Base-by-base conservation (phyloP, 202 grass and related monocot species). In the Panicum virgatum region DNA sequence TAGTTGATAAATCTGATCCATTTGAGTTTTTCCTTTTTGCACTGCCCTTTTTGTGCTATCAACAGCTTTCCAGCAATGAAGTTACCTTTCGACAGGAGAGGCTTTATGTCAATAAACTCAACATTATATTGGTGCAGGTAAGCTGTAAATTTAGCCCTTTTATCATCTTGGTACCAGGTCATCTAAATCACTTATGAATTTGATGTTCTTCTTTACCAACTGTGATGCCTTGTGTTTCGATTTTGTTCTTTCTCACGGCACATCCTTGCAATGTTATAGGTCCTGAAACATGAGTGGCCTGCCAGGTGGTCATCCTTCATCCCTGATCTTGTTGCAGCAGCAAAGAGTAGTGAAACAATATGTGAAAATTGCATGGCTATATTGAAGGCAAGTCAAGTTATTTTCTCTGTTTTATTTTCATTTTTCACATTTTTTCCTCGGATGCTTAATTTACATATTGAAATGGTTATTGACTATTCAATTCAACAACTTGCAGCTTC, bases 351-450 rank as follows among this genome's bases (percentile, higher is more conserved):
- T 37, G 97, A 99, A 76, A 99, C 93, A 14, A 94, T 99, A 51
- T 99, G 97, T 58, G 97, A 99, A 82, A 99, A 99, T 89, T 99
- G 97, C 85, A 99, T 99, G 97, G 93, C 86, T 83, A 99, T 99
- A 96, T 86, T 99, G 73, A 99, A 99, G 97, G 97, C 69, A 89
- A 89, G 80, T 64, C 81, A 23, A 60, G 25, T 57, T 81, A 15
- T 82, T 77, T 16, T 80, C 27, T 81, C 27, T 52, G n/a, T 56
- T 56, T 63, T 9, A 50, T 56, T 63, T 9, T 32, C 20, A 62
- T 27, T 79, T 72, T 71, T 34, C 16, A n/a, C 9, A 52, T 52
- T 52, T 72, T 52, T 52, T 72, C 19, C 9, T 51, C 1, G 9
- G 13, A n/a, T 72, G 60, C 32, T 83, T 56, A 73, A 65, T 59